Conservation (phyloP, 176 grass and related monocot species). For the Musa itinerans region DNA sequence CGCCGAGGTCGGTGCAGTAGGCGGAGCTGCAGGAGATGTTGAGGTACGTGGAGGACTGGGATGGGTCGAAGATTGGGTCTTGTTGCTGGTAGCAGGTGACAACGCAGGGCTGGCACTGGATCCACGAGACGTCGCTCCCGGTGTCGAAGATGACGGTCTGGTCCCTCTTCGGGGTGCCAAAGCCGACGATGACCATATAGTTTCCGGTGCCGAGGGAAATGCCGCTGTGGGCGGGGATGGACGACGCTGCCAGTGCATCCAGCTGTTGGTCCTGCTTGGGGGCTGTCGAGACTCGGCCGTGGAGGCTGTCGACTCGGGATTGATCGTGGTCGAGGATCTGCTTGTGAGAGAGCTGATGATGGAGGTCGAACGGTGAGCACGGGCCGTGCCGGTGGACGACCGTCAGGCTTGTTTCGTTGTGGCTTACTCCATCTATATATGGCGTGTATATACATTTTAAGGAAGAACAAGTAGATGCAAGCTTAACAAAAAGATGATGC, state of each 20-base stretch:
- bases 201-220: not conserved
- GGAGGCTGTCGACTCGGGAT: constrained; percentile 50
- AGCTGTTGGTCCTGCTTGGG: not conserved
- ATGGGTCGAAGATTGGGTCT: constrained; percentile 44
- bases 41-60: constrained; percentile 57
- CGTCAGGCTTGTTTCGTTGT: constrained; percentile 19
- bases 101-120: constrained; percentile 25
- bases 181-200: constrained; percentile 35
- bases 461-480: too few relatives aligned
- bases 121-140: constrained; percentile 28
- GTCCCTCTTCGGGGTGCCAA: constrained; percentile 20
- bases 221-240: not conserved
- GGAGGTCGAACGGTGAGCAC: constrained; percentile 34
- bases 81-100: constrained; percentile 35
- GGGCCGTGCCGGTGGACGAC: constrained; percentile 57
- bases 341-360: constrained; percentile 19
- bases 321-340: constrained; percentile 61
- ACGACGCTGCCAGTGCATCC: not conserved
- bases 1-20: constrained; percentile 44
- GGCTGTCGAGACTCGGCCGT: constrained; percentile 18
- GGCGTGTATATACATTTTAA: too few relatives aligned
- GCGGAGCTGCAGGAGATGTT: constrained; percentile 64
- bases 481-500: too few relatives aligned
- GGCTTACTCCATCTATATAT: too few relatives aligned
- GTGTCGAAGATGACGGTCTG: constrained; percentile 31